Conservation (phyloP, 768 basidiomycete genomes). For the Pleurotus citrinopileatus region DNA sequence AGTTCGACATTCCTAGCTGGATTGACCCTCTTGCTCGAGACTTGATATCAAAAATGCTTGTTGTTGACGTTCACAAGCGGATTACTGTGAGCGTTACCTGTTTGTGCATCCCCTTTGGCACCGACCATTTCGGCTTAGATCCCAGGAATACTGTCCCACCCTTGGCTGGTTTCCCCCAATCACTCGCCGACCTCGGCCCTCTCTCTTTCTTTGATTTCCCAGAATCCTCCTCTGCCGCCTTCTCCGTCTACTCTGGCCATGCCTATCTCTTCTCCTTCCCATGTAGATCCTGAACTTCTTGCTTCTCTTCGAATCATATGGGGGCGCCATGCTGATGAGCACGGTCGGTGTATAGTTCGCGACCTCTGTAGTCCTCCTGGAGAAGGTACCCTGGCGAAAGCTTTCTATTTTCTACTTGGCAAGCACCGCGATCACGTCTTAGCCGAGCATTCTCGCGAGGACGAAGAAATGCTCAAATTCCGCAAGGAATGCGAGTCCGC, state of each 20-base stretch:
- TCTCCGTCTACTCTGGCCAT: slow-evolving; percentile 65
- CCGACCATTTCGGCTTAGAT: slow-evolving; percentile 49
- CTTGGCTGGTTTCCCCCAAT: slow-evolving; percentile 69
- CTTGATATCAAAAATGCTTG: slow-evolving; percentile 82
- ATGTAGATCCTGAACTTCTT: slow-evolving; percentile 77
- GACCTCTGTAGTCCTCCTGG: slow-evolving; percentile 72
- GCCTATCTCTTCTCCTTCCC: slow-evolving; percentile 62
- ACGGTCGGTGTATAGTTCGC: slow-evolving; percentile 46
- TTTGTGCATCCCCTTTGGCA: slow-evolving; percentile 5
- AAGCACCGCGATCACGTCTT: slow-evolving; percentile 64
- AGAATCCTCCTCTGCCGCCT: slow-evolving; percentile 48
- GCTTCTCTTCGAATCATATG: slow-evolving; percentile 80
- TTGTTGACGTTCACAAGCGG: slow-evolving; percentile 75
- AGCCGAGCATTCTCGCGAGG: slow-evolving; percentile 35
- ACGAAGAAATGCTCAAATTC: slow-evolving; percentile 39
- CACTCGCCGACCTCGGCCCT: slow-evolving; percentile 27
- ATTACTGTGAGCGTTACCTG: slow-evolving; percentile 63
- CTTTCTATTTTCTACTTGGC: slow-evolving; percentile 82
- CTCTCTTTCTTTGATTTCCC: slow-evolving; percentile 16
- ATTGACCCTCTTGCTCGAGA: slow-evolving; percentile 85
- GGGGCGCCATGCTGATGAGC: slow-evolving; percentile 59
- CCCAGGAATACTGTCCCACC: slow-evolving; percentile 79
- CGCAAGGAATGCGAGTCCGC: slow-evolving; percentile 4
- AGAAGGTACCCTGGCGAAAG: slow-evolving; percentile 75
- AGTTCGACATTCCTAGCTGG: slow-evolving; percentile 78